Evolutionary conservation across 306 rosid species (phyloP).

Genomic region (Elaeagnus macrophylla): DNA sequence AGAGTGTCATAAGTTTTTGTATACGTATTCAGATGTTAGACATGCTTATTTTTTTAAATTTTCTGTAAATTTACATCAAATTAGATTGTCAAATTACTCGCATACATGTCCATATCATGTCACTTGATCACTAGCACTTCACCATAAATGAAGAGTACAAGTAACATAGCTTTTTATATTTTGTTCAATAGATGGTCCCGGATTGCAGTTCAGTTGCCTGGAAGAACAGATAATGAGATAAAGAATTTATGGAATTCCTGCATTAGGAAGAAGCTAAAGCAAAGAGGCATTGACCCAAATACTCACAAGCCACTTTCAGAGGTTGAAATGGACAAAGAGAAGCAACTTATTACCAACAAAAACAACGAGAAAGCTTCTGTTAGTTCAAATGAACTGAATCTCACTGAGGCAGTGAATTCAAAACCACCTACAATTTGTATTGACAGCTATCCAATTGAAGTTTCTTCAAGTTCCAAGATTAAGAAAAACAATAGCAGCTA

Average conservation of each 20-base stretch:
- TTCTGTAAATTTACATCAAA: too few species aligned
- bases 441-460: constrained; percentile 32
- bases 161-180: too few species aligned
- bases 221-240: constrained; percentile 93
- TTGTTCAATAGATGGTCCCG: constrained; percentile 99
- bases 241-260: constrained; percentile 87
- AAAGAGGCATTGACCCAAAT: constrained; percentile 84
- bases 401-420: constrained; percentile 21
- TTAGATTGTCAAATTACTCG: too few species aligned
- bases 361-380: constrained; percentile 41
- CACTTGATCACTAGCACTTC: too few species aligned
- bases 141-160: too few species aligned
- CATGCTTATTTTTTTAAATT: not conserved
- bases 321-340: constrained; percentile 26
- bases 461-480: constrained; percentile 26
- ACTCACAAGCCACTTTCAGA: constrained; percentile 68
- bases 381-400: constrained; percentile 37
- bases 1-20: too few species aligned
- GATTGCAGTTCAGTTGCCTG: constrained; percentile 86
- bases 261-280: constrained; percentile 86
- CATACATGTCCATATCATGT: too few species aligned
- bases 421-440: constrained; percentile 16
- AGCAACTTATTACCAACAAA: constrained; percentile 10
- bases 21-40: not conserved
- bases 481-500: constrained; percentile 17